Percentiles rank a stretch among this genome's conserved stretches.
Evolutionary conservation across 2,329 filamentous ascomycete species (phyloP).

Genomic region (Aspergillus sp.): DNA sequence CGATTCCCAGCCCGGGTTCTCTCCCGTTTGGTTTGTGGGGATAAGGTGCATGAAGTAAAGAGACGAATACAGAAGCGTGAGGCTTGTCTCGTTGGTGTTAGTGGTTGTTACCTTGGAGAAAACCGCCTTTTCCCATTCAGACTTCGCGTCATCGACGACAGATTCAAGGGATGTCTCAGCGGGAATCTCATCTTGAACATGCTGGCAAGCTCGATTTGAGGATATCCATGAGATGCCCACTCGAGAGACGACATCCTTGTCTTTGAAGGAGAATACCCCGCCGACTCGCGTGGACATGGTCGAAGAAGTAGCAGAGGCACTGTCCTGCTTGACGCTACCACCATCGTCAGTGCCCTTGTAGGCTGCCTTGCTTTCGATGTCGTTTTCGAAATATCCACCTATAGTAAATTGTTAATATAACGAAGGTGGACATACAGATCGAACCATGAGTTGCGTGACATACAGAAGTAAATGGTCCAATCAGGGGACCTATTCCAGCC

Average conservation of each 20-base stretch:
- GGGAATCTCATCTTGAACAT: constrained; percentile 59
- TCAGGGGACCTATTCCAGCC: constrained; percentile 65
- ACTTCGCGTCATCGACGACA: constrained; percentile 50
- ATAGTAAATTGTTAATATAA: constrained; percentile 23
- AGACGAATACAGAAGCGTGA: constrained; percentile 65
- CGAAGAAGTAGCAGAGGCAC: constrained; percentile 35
- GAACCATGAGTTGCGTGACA: neutral
- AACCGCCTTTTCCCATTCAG: constrained; percentile 61
- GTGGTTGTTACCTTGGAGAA: constrained; percentile 64
- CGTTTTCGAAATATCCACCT: constrained; percentile 59
- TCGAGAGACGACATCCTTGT: constrained; percentile 52
- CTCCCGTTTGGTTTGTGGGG: constrained; percentile 68
- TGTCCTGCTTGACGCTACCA: constrained; percentile 29
- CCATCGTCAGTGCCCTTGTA: constrained; percentile 28
- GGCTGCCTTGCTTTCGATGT: constrained; percentile 29
- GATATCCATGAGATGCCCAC: constrained; percentile 72
- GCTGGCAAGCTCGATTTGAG: constrained; percentile 57
- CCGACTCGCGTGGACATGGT: constrained; percentile 47
- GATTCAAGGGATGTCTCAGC: constrained; percentile 42
- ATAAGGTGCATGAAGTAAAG: constrained; percentile 70
- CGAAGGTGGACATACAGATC: neutral
- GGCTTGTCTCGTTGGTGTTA: constrained; percentile 55
- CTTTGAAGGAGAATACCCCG: constrained; percentile 54
- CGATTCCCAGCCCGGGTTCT: constrained; percentile 66
- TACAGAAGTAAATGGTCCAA: constrained; percentile 41